A percentile compares a stretch with the other conserved stretches of the same genome.
These are phyloP conservation scores for Eucalyptus curtisii DNA, from an alignment of 345 rosid species.

Conservation along the genomic window DNA sequence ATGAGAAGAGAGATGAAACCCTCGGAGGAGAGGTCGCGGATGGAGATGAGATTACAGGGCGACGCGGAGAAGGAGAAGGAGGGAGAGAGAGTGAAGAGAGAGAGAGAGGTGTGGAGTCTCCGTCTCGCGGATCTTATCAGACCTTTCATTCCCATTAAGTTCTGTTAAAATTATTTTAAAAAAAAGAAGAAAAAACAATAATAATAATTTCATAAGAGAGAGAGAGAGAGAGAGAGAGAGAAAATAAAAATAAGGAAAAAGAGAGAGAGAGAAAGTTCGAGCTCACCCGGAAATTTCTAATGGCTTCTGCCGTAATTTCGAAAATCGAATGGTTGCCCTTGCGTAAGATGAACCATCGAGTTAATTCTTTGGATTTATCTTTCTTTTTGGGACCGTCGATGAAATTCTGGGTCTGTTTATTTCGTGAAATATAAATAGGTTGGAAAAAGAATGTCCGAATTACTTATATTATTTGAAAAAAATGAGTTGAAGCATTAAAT, in stretches of 20 bases:
- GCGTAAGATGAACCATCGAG: background rate
- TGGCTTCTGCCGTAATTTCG: background rate
- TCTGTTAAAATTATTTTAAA: background rate
- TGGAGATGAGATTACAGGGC: background rate
- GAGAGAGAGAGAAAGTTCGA: background rate
- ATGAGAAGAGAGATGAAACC: background rate
- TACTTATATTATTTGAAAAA: background rate
- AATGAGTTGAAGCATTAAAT: background rate
- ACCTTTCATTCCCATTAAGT: background rate
- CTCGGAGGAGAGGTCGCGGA: slow-evolving; percentile 9
- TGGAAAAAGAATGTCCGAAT: background rate
- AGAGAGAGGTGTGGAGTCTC: background rate
- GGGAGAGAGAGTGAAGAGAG: background rate
- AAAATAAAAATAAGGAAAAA: no score
- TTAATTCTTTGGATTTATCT: background rate
- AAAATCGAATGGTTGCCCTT: background rate
- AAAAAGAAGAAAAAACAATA: background rate
- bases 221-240: no score
- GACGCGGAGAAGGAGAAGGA: background rate
- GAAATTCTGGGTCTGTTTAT: background rate
- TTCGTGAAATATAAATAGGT: background rate
- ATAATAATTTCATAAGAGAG: background rate
- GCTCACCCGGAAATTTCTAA: background rate
- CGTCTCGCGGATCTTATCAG: background rate
- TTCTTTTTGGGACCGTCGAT: background rate